A percentile compares a stretch with the other conserved stretches of the same genome.
Evolutionary conservation across 2,329 filamentous ascomycete genomes (phyloP).

Genomic region (Colletotrichum trifolii): DNA sequence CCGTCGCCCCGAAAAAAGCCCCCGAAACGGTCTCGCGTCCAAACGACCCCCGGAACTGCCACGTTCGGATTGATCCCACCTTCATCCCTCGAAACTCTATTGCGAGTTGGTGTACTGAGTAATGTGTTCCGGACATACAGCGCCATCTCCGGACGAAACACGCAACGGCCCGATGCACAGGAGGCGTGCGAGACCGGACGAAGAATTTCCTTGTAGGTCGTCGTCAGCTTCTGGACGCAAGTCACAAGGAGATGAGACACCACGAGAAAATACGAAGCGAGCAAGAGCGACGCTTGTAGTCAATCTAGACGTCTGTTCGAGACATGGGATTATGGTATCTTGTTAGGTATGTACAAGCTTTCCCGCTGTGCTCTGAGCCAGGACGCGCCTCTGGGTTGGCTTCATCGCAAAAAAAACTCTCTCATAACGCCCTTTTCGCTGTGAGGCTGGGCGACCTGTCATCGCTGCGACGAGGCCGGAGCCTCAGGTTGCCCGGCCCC

Average conservation of each 20-base stretch:
- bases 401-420: slow-evolving; percentile 8
- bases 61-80: too few relatives aligned
- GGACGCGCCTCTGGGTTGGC: slow-evolving; percentile 1
- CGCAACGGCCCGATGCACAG: slow-evolving; percentile 16
- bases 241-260: neutral
- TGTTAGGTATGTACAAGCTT: slow-evolving; percentile 34
- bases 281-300: neutral
- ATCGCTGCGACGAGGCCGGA: neutral
- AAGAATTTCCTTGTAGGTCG: neutral
- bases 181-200: neutral
- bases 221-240: neutral
- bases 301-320: slow-evolving; percentile 29
- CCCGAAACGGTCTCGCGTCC: too few relatives aligned
- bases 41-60: too few relatives aligned
- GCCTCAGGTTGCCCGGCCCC: neutral
- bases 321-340: slow-evolving; percentile 38
- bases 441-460: neutral
- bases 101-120: too few relatives aligned
- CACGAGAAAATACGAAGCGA: neutral
- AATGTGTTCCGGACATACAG: too few relatives aligned
- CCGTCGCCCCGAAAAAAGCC: too few relatives aligned
- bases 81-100: too few relatives aligned
- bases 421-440: slow-evolving; percentile 28
- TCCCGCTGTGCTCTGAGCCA: slow-evolving; percentile 10
- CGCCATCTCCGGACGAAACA: slow-evolving; percentile 21